Evolutionary conservation across 2,329 filamentous ascomycete genomes (phyloP), one percentile per base, ranked within the genome.

Genomic region (Claviceps sp.): DNA sequence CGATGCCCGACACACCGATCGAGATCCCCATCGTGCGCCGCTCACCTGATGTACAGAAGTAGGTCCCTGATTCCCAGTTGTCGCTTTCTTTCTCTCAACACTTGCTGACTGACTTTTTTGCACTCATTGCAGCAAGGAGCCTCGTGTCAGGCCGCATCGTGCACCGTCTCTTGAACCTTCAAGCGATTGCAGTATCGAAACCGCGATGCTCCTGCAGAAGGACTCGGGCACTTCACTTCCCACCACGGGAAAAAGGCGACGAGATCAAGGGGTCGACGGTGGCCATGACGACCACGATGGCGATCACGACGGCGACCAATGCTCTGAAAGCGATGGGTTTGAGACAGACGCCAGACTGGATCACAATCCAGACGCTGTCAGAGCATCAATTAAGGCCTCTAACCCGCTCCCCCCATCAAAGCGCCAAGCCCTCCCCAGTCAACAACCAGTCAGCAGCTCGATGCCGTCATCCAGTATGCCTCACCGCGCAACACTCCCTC

Each of bases 261-360:
- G 19, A 3, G 16, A 2, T 10, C 14, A 30, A n/a, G 16, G n/a
- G 3, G 49, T 44, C 43, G 48, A 39, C 26, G 10, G 13, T 5
- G 39, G 46, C 48, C 34, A 50, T 17, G 42, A 54, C 2, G 60
- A 41, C 6, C 61, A 65, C 0, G 57, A 58, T 2, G 61, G 59
- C 6, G 26, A 8, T 30, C 26, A 30, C 26, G 26, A 30, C 26
- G 26, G 1, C 30, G 30, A 34, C 30, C 30, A 34, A 34, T 4
- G 10, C 10, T 34, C 30, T 34, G 30, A 34, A 34, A 34, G 10
- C 3, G 59, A 61, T 38, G 11, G 26, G 1, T 68, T 67, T 51
- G 59, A 68, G 48, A 61, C 56, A 4, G 64, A 66, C 39, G 51
- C 47, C 14, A 61, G 65, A n/a, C 30, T 22, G 51, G 30, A 56